A percentile compares a stretch with the other conserved stretches of the same genome.
Evolutionary conservation across 192 early-diverging fungal genomes (phyloP).

Genomic region (Gigaspora rosea): DNA sequence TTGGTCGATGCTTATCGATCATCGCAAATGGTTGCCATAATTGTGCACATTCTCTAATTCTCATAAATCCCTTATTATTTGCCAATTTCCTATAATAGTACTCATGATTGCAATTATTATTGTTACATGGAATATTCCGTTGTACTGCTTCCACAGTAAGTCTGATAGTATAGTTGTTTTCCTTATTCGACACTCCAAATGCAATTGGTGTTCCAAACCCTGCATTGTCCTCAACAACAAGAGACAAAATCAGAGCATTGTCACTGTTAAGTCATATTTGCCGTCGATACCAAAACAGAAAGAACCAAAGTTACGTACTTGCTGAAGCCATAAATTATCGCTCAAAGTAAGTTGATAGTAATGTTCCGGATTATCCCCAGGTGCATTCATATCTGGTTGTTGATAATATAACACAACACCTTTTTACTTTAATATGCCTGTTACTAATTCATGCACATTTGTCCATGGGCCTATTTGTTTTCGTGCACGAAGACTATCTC

Average conservation of each 20-base stretch:
- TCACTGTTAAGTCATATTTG: not conserved
- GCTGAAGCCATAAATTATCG: not conserved
- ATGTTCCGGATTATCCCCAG: not conserved
- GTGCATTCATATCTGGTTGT: not conserved
- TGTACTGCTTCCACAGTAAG: not conserved
- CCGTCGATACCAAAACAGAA: not conserved
- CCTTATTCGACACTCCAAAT: not conserved
- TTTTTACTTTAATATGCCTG: not conserved
- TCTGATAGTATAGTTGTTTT: not conserved
- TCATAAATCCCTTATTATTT: not conserved
- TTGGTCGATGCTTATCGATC: conserved; percentile 1
- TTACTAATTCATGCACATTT: not conserved
- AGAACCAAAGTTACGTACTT: not conserved
- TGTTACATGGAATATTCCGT: not conserved
- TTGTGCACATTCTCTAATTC: not conserved
- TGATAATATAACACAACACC: not conserved
- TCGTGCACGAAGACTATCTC: not conserved
- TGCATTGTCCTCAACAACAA: not conserved
- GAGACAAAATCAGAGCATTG: not conserved
- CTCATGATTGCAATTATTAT: not conserved
- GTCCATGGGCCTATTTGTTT: not conserved
- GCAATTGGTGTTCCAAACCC: not conserved
- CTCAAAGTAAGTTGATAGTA: not conserved
- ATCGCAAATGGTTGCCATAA: not conserved
- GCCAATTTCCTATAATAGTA: not conserved